Evolutionary conservation across 2,329 filamentous ascomycete species (phyloP), one percentile per base, ranked within the genome.

Genomic region (Teratosphaeria pseudoeucalypti): DNA sequence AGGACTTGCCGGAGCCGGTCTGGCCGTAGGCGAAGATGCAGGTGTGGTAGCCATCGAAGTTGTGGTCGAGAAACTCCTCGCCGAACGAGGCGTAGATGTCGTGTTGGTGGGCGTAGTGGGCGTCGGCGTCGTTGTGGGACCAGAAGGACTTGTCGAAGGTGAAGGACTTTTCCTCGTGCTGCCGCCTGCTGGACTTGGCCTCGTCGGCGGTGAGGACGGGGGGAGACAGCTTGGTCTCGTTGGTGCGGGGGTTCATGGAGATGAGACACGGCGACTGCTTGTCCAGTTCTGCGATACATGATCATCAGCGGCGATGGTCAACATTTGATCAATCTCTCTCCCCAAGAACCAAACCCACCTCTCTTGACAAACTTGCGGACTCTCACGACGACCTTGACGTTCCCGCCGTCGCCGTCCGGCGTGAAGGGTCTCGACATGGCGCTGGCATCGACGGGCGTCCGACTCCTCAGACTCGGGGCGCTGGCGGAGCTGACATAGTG

Each of bases 11-110:
- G 0, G 92, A 95, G 27, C 94, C 94, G 0, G 94, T 99, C 78
- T 99, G 94, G 11, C 94, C 94, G 70, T 99, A 97, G 62, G 94
- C 94, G 72, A 99, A 97, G 67, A 99, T 99, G 74, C 94, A 99
- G 0, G 94, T 99, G 76, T 99, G 92, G 77, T 99, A 99, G 64
- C 94, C 94, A 72, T 96, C 92, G 69, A 99, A 99, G 77, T 99
- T 99, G 81, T 99, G 94, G 74, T 99, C 94, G 63, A 99, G 82
- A 67, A 99, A 97, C 71, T 97, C 94, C 73, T 96, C 91, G 58
- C 94, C 94, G 27, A 99, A 82, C 61, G 88, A 88, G 70, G 94
- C 90, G 79, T 99, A 97, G 59, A 99, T 88, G 69, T 96, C 89
- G 68, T 91, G 89, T 73, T 99, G 94, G 62, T 87, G 83, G 3